Evolutionary conservation across 257 asterid genomes (phyloP).

Genomic region (Solanum appendiculatum): DNA sequence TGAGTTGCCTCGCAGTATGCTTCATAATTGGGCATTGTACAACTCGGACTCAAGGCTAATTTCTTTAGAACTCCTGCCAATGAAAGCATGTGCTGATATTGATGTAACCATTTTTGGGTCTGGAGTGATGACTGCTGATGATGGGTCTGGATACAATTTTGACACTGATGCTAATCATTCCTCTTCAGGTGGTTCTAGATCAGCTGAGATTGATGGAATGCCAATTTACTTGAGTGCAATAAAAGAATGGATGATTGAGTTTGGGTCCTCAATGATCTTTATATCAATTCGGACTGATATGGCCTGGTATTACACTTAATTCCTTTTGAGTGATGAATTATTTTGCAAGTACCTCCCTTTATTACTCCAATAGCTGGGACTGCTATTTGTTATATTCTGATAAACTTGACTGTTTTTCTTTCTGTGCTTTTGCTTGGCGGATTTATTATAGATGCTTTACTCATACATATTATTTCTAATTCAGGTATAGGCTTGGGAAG

Average conservation of each 20-base stretch:
- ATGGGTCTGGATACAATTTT: slow-evolving; percentile 77
- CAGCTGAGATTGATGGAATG: slow-evolving; percentile 57
- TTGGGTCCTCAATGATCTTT: slow-evolving; percentile 74
- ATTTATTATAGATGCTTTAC: background rate
- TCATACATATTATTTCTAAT: slow-evolving; percentile 2
- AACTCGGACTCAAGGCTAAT: slow-evolving; percentile 88
- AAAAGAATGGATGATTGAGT: slow-evolving; percentile 95
- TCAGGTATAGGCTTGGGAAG: slow-evolving; percentile 94
- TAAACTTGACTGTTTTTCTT: background rate
- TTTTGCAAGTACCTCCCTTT: background rate
- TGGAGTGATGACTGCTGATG: slow-evolving; percentile 75
- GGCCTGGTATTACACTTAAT: slow-evolving; percentile 54
- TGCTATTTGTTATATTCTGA: background rate
- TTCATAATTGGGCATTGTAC: slow-evolving; percentile 89
- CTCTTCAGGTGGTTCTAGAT: slow-evolving; percentile 41
- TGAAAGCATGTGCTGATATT: slow-evolving; percentile 84
- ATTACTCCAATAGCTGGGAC: background rate
- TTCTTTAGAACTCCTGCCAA: slow-evolving; percentile 83
- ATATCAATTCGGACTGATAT: slow-evolving; percentile 82
- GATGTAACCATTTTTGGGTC: slow-evolving; percentile 91
- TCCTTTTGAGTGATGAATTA: background rate
- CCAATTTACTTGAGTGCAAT: slow-evolving; percentile 79
- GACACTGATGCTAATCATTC: slow-evolving; percentile 56
- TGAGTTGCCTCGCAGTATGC: slow-evolving; percentile 72
- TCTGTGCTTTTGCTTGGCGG: background rate